Percentiles rank a stretch among this genome's conserved stretches.
Evolutionary conservation across 176 grass and related monocot genomes (phyloP).

Genomic region (Paspalum notatum): DNA sequence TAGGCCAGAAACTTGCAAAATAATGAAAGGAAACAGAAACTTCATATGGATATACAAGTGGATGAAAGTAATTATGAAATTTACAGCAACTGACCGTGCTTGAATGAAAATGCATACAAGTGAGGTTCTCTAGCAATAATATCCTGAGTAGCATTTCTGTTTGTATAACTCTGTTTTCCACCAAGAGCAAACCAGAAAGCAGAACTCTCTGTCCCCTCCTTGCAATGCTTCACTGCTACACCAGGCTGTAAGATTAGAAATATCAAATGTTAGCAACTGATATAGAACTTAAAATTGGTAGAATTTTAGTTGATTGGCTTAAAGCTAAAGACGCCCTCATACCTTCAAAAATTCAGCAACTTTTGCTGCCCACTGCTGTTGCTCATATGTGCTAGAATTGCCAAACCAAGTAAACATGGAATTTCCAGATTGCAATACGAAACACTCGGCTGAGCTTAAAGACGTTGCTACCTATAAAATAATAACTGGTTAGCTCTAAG

Average conservation of each 20-base stretch:
- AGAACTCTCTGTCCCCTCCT: slow-evolving; percentile 96
- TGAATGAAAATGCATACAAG: slow-evolving; percentile 85
- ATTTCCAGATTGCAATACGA: slow-evolving; percentile 93
- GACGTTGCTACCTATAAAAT: slow-evolving; percentile 81
- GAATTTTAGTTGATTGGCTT: slow-evolving; percentile 15
- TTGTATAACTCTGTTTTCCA: slow-evolving; percentile 87
- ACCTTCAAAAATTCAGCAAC: slow-evolving; percentile 95
- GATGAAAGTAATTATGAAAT: slow-evolving; percentile 22
- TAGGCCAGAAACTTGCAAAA: slow-evolving; percentile 37
- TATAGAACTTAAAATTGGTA: slow-evolving; percentile 5
- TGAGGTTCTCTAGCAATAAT: slow-evolving; percentile 82
- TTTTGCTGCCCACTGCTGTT: slow-evolving; percentile 85
- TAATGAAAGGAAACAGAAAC: slow-evolving; percentile 30
- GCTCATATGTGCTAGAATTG: slow-evolving; percentile 82
- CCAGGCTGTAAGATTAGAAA: slow-evolving; percentile 76
- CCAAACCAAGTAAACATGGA: slow-evolving; percentile 89
- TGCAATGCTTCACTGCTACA: slow-evolving; percentile 73
- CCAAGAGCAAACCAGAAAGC: slow-evolving; percentile 98
- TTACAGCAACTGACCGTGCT: slow-evolving; percentile 65
- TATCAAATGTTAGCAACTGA: slow-evolving; percentile 23
- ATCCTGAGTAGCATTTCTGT: slow-evolving; percentile 63
- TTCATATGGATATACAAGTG: neutral
- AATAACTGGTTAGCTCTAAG: slow-evolving; percentile 25
- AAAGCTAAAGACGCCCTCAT: slow-evolving; percentile 16
- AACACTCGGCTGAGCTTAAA: slow-evolving; percentile 83